A percentile compares a stretch with the other conserved stretches of the same genome.
Evolutionary conservation across 768 basidiomycete genomes (phyloP).

Genomic region (Termitomyces sp.): DNA sequence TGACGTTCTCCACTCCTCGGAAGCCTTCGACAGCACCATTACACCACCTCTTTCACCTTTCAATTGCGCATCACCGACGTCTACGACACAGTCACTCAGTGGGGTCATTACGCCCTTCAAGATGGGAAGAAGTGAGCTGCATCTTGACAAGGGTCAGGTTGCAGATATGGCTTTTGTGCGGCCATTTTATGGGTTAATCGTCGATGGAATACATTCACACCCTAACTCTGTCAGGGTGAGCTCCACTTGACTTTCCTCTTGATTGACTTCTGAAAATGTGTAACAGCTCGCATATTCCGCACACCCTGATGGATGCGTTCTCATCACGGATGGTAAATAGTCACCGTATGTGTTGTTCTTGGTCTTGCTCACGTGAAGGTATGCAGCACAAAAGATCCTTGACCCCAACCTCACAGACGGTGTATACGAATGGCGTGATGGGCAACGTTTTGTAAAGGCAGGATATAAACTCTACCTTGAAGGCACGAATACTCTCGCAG

Average conservation of each 20-base stretch:
- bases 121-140: slow-evolving; percentile 33
- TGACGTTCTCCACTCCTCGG: slow-evolving; percentile 35
- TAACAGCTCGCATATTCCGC: slow-evolving; percentile 77
- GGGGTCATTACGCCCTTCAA: slow-evolving; percentile 22
- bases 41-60: slow-evolving; percentile 57
- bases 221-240: slow-evolving; percentile 85
- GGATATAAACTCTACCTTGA: slow-evolving; percentile 80
- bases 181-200: slow-evolving; percentile 88
- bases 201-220: slow-evolving; percentile 89
- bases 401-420: slow-evolving; percentile 86
- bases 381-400: slow-evolving; percentile 76
- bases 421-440: slow-evolving; percentile 85
- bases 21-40: slow-evolving; percentile 59
- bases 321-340: slow-evolving; percentile 81
- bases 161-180: slow-evolving; percentile 57
- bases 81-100: slow-evolving; percentile 17
- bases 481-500: slow-evolving; percentile 85
- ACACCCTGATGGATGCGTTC: slow-evolving; percentile 81
- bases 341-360: not conserved
- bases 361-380: not conserved
- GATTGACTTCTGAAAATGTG: slow-evolving; percentile 2
- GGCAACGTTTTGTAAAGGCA: slow-evolving; percentile 75
- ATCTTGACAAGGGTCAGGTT: slow-evolving; percentile 48
- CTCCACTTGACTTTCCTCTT: slow-evolving; percentile 12
- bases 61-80: slow-evolving; percentile 15